A percentile compares a stretch with the other conserved stretches of the same genome.
Evolutionary conservation across 225 moss, liverwort and hornwort genomes (phyloP).

Genomic region (Polytrichum commune): DNA sequence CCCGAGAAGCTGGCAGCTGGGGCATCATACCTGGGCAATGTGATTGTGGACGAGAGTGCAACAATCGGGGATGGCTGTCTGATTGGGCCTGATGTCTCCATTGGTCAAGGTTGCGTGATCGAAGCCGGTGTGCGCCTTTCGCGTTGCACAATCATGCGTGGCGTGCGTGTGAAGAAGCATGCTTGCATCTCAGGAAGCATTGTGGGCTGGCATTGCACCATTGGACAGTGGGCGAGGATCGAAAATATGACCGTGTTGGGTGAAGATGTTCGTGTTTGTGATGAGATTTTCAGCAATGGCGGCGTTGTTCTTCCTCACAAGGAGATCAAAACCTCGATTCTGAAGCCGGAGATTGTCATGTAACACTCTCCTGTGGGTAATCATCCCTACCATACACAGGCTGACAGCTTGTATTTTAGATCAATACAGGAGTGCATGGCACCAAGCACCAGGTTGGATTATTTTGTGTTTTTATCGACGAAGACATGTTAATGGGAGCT

Average conservation of each 20-base stretch:
- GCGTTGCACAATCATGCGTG: constrained; percentile 59
- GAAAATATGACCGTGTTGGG: constrained; percentile 67
- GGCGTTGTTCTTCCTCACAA: constrained; percentile 62
- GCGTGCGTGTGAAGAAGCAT: constrained; percentile 55
- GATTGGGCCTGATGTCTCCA: constrained; percentile 61
- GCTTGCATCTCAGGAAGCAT: constrained; percentile 61
- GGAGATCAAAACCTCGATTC: constrained; percentile 58
- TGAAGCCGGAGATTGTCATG: constrained; percentile 64
- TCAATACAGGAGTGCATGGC: too few species aligned
- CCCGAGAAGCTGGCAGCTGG: constrained; percentile 37
- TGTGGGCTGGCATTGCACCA: constrained; percentile 58
- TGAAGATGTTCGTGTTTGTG: constrained; percentile 57
- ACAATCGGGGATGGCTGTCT: constrained; percentile 56
- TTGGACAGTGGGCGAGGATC: constrained; percentile 60
- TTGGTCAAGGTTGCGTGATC: constrained; percentile 53
- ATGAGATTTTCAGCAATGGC: constrained; percentile 64
- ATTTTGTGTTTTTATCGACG: too few species aligned
- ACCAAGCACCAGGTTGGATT: too few species aligned
- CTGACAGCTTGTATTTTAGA: too few species aligned
- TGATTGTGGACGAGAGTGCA: constrained; percentile 48
- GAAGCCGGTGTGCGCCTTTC: constrained; percentile 59
- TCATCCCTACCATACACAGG: background rate
- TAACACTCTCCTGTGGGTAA: constrained; percentile 7
- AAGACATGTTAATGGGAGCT: too few species aligned
- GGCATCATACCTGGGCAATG: constrained; percentile 41